Evolutionary conservation across 208 protist genomes (phyloP).

Genomic region (Trypanosomatidae sp.): DNA sequence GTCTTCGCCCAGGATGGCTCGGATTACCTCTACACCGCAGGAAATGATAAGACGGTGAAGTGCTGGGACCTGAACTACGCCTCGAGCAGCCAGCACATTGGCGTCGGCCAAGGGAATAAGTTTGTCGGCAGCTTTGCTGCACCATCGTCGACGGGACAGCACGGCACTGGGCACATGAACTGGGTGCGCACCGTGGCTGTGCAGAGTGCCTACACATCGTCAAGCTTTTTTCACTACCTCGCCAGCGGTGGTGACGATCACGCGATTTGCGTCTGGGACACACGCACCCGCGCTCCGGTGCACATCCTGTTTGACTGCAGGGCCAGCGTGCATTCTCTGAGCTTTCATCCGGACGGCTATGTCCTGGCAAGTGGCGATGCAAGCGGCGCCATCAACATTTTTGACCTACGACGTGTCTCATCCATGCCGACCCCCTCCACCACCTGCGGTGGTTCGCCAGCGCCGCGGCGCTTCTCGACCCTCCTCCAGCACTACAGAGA

Average conservation of each 20-base stretch:
- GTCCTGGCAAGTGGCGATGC: conserved; percentile 70
- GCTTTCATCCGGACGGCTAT: conserved; percentile 86
- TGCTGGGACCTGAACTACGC: conserved; percentile 60
- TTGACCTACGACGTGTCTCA: conserved; percentile 62
- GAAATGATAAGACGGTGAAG: conserved; percentile 89
- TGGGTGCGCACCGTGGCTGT: conserved; percentile 78
- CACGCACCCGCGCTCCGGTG: conserved; percentile 39
- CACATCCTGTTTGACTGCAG: conserved; percentile 71
- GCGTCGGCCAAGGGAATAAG: conserved; percentile 26
- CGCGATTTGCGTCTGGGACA: conserved; percentile 82
- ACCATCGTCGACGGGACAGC: conserved; percentile 7
- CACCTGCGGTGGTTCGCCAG: background rate
- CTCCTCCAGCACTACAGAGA: conserved; percentile 82
- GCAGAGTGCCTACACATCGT: conserved; percentile 25
- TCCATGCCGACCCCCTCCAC: conserved; percentile 7
- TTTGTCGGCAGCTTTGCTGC: conserved; percentile 50
- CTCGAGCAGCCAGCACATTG: conserved; percentile 10
- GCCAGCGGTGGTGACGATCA: conserved; percentile 87
- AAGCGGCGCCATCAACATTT: conserved; percentile 83
- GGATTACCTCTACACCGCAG: conserved; percentile 71
- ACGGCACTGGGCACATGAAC: conserved; percentile 64
- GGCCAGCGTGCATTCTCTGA: conserved; percentile 54
- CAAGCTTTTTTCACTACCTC: conserved; percentile 41
- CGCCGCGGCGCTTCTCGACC: conserved; percentile 13
- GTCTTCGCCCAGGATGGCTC: conserved; percentile 65